Conservation (phyloP, 805 yeast species). For the Saccharomycopsis fibuligera region DNA sequence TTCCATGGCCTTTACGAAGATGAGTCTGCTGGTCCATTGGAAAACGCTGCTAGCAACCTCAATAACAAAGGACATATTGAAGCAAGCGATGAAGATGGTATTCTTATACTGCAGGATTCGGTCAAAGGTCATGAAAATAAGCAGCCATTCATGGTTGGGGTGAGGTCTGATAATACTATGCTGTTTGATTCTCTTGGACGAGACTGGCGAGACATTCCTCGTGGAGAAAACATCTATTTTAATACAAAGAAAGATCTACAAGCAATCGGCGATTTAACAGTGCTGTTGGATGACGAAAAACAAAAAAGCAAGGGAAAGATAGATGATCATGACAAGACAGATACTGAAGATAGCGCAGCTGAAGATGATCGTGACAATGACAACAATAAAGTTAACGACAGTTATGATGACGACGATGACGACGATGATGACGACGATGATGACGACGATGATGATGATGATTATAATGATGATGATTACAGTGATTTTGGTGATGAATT, state of each 20-base stretch:
- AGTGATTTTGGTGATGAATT: conserved; percentile 4
- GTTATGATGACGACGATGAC: neutral
- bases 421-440: conserved; percentile 1
- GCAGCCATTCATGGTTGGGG: conserved; percentile 17
- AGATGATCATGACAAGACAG: too few species aligned
- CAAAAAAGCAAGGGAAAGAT: too few species aligned
- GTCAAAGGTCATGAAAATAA: neutral
- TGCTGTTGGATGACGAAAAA: neutral
- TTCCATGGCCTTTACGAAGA: neutral
- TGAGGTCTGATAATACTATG: conserved; percentile 28
- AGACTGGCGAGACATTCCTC: conserved; percentile 69
- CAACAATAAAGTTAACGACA: neutral
- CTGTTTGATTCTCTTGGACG: conserved; percentile 53
- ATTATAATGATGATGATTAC: too few species aligned
- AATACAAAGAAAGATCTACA: conserved; percentile 17
- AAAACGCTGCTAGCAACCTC: neutral
- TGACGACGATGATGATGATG: conserved; percentile 10
- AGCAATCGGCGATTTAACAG: neutral
- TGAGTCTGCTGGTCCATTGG: neutral
- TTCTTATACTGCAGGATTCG: neutral
- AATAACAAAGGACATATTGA: neutral
- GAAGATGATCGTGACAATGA: too few species aligned
- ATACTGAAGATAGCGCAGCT: too few species aligned
- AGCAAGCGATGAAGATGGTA: neutral
- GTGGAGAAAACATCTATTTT: conserved; percentile 46